Conservation (phyloP, 768 basidiomycete genomes). For the Tylopilus felleus region DNA sequence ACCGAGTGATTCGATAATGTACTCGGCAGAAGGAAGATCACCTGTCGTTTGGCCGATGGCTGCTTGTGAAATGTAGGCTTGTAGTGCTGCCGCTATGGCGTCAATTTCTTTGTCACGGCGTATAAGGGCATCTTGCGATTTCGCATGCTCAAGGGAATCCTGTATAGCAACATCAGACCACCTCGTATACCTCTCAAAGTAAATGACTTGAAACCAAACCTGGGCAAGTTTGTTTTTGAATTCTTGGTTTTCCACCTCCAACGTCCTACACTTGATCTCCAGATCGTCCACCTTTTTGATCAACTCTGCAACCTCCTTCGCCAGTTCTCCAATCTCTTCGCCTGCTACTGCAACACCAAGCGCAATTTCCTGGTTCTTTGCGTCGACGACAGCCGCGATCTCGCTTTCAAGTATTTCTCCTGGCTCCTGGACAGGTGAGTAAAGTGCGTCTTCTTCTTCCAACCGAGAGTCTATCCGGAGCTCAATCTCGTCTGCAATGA, state of each 20-base stretch:
- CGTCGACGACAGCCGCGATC: slow-evolving; percentile 27
- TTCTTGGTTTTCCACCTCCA: slow-evolving; percentile 29
- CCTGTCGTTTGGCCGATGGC: slow-evolving; percentile 9
- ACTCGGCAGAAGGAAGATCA: slow-evolving; percentile 28
- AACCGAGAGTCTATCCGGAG: slow-evolving; percentile 28
- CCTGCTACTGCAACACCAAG: slow-evolving; percentile 16
- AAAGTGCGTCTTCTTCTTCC: slow-evolving; percentile 25
- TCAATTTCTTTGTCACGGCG: slow-evolving; percentile 27
- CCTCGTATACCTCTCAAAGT: background rate
- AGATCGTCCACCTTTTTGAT: slow-evolving; percentile 28
- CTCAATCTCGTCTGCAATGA: slow-evolving; percentile 31
- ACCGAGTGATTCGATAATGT: slow-evolving; percentile 28
- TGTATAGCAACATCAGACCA: slow-evolving; percentile 6
- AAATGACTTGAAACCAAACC: slow-evolving; percentile 19
- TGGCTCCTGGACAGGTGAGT: slow-evolving; percentile 17
- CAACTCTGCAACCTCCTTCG: slow-evolving; percentile 31
- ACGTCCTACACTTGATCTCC: slow-evolving; percentile 17
- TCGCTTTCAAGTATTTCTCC: slow-evolving; percentile 17
- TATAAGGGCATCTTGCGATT: slow-evolving; percentile 11
- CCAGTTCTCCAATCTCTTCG: slow-evolving; percentile 31
- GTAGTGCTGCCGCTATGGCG: slow-evolving; percentile 30
- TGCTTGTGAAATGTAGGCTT: slow-evolving; percentile 31
- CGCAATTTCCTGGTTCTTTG: slow-evolving; percentile 19
- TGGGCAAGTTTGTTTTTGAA: slow-evolving; percentile 24
- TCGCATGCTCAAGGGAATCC: slow-evolving; percentile 11